A percentile compares a stretch with the other conserved stretches of the same genome.
These are phyloP conservation scores for Ochromonas danica DNA, from an alignment of 108 stramenopile genomes.

Conservation along the genomic window DNA sequence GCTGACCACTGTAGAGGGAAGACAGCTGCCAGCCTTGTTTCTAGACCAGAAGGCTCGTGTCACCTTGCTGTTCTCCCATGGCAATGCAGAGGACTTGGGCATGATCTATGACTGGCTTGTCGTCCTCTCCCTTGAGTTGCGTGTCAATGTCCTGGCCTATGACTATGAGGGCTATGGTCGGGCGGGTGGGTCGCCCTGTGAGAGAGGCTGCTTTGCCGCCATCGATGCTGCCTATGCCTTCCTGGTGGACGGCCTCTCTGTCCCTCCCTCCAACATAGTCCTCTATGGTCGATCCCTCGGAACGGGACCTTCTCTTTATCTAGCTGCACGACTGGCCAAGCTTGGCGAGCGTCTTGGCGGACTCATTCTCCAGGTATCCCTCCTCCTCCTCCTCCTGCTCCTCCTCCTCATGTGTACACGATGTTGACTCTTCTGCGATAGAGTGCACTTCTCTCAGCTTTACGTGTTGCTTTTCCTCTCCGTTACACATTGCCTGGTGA, in stretches of 20 bases:
- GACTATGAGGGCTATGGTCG: conserved; percentile 83
- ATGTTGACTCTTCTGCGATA: conserved; percentile 64
- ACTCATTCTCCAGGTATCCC: not conserved
- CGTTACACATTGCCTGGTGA: conserved; percentile 69
- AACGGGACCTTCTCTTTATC: conserved; percentile 72
- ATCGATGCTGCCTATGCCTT: conserved; percentile 75
- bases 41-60: not conserved
- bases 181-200: conserved; percentile 70
- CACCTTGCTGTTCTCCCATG: conserved; percentile 78
- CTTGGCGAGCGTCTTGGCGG: not conserved
- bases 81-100: conserved; percentile 82
- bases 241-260: conserved; percentile 45
- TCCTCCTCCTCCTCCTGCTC: not conserved
- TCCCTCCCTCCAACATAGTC: conserved; percentile 52
- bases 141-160: conserved; percentile 73
- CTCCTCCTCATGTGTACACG: conserved; percentile 23
- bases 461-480: conserved; percentile 71
- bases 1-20: not conserved
- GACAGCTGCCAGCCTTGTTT: not conserved
- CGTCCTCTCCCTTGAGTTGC: conserved; percentile 39
- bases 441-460: conserved; percentile 76
- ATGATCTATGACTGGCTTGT: conserved; percentile 62
- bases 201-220: conserved; percentile 73
- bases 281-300: conserved; percentile 87
- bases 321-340: conserved; percentile 41